phyloP scores from a whole-genome alignment of 257 asterid genomes.

The Haberlea rhodopensis region DNA sequence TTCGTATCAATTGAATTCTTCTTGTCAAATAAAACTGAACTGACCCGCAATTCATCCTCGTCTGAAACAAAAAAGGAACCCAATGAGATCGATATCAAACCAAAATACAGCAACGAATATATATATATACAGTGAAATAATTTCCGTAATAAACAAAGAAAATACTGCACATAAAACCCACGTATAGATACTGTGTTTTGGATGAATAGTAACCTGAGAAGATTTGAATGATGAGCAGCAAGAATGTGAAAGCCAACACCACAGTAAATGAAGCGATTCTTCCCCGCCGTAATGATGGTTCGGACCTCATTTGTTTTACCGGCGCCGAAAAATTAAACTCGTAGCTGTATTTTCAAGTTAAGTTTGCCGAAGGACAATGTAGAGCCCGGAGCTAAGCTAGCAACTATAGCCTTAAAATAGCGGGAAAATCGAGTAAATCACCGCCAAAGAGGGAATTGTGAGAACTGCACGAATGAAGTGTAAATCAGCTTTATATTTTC shows the following conservation, averaged over 20 bases:
- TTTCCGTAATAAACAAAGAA: neutral
- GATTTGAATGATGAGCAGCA: constrained; percentile 31
- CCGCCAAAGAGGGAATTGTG: constrained; percentile 25
- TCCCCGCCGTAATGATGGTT: constrained; percentile 27
- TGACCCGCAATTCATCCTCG: constrained; percentile 16
- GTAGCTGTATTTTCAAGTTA: neutral
- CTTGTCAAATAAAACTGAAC: constrained; percentile 17
- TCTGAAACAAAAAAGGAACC: constrained; percentile 23
- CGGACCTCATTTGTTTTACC: constrained; percentile 27
- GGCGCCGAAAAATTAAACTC: constrained; percentile 2
- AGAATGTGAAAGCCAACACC: constrained; percentile 14
- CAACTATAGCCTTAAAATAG: constrained; percentile 20
- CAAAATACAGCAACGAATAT: neutral
- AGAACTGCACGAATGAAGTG: constrained; percentile 31
- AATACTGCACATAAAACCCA: neutral
- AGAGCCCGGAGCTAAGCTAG: constrained; percentile 30
- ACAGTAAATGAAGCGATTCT: constrained; percentile 26
- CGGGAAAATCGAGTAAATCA: constrained; percentile 34
- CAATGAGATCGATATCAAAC: constrained; percentile 4
- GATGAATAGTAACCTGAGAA: constrained; percentile 32
- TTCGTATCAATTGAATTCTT: constrained; percentile 14
- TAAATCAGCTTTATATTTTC: constrained; percentile 29
- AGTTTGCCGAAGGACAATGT: constrained; percentile 9
- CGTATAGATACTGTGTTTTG: neutral
- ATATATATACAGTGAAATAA: neutral